phyloP scores from a whole-genome alignment of 208 protist species.

The Trypanosoma rangeli region DNA sequence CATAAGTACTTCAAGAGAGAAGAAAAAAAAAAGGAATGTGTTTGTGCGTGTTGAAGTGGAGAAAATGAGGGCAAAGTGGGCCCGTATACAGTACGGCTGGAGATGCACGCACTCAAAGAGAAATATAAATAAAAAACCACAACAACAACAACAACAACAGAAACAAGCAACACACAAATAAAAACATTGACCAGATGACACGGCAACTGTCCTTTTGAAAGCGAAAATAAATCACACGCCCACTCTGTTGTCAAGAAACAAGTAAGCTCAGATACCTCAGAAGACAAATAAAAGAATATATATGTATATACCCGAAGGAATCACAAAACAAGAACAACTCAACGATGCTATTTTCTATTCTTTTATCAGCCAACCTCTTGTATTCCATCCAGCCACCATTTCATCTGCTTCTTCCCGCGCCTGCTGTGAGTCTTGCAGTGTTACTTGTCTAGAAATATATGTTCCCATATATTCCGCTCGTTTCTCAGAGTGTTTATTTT shows the following conservation, averaged over 20 bases:
- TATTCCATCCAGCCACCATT: too few relatives aligned
- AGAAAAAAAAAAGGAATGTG: background rate
- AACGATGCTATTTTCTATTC: background rate
- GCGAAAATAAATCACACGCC: background rate
- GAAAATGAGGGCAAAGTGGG: background rate
- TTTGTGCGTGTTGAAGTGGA: background rate
- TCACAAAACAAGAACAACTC: background rate
- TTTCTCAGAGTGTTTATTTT: too few relatives aligned
- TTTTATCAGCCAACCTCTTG: too few relatives aligned
- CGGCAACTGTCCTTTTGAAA: background rate
- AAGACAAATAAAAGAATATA: background rate
- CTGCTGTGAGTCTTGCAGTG: too few relatives aligned
- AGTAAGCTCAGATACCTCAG: too few relatives aligned
- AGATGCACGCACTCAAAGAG: background rate
- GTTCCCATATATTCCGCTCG: too few relatives aligned
- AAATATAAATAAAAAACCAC: constrained; percentile 3
- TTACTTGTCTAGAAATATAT: too few relatives aligned
- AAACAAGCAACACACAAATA: background rate
- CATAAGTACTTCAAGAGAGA: background rate
- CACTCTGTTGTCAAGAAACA: background rate
- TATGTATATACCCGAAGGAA: background rate
- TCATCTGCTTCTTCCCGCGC: too few relatives aligned
- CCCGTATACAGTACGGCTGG: background rate
- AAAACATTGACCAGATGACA: background rate
- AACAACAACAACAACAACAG: constrained; percentile 9